These are phyloP conservation scores for Gossypium anomalum DNA, from an alignment of 345 rosid genomes.

Conservation along the genomic window DNA sequence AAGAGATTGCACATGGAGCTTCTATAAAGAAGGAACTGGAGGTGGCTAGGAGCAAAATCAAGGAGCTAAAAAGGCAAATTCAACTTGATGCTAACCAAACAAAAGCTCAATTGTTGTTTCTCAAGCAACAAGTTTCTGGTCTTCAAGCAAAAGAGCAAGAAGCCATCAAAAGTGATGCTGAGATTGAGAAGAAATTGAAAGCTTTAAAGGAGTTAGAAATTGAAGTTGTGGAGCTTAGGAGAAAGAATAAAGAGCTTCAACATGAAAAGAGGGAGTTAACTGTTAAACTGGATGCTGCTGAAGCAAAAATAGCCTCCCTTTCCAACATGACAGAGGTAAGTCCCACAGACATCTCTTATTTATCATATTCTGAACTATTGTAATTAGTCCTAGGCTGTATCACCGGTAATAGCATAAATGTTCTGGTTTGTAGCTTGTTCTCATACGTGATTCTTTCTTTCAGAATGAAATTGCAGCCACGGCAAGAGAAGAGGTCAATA, in stretches of 20 bases:
- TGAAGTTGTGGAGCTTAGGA: constrained; percentile 84
- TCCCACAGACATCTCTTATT: neutral
- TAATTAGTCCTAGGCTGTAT: neutral
- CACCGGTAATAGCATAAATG: neutral
- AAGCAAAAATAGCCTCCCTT: constrained; percentile 62
- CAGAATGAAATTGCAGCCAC: constrained; percentile 76
- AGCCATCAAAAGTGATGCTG: constrained; percentile 63
- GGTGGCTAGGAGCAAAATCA: constrained; percentile 69
- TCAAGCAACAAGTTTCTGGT: constrained; percentile 83
- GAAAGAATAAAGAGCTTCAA: constrained; percentile 91
- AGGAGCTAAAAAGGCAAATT: constrained; percentile 87
- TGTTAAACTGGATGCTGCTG: constrained; percentile 75
- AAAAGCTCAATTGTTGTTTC: constrained; percentile 81
- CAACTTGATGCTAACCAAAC: constrained; percentile 94
- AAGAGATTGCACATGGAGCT: constrained; percentile 50
- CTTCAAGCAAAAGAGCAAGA: constrained; percentile 83
- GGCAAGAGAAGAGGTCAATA: constrained; percentile 75
- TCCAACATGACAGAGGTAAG: constrained; percentile 91
- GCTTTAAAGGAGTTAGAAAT: constrained; percentile 68
- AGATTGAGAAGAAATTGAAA: constrained; percentile 70
- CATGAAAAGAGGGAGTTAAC: constrained; percentile 85
- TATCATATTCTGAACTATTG: neutral
- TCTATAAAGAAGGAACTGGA: constrained; percentile 68
- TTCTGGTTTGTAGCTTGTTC: neutral
- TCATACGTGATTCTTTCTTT: neutral